These are phyloP conservation scores for Saccharum spontaneum DNA, from an alignment of 176 grass and related monocot genomes.

Conservation along the genomic window DNA sequence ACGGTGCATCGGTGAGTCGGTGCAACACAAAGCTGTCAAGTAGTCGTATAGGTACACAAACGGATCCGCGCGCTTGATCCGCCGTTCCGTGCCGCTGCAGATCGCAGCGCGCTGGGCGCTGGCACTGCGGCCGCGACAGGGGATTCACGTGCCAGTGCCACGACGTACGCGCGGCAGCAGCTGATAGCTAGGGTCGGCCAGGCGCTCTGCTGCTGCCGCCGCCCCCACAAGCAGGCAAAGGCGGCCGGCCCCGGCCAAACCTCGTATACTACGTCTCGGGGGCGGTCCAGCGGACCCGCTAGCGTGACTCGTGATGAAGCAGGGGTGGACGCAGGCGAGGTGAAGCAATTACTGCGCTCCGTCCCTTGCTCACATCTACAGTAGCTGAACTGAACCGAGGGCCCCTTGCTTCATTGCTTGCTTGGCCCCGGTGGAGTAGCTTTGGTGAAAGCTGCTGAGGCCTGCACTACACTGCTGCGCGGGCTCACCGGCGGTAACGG, in stretches of 20 bases:
- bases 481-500: no score
- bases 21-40: background rate
- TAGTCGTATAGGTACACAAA: background rate
- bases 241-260: constrained; percentile 10
- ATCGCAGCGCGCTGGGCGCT: background rate
- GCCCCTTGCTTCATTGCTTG: no score
- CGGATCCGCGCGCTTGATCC: background rate
- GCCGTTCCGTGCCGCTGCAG: background rate
- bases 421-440: background rate
- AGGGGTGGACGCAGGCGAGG: no score
- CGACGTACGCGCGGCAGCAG: background rate
- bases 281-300: no score
- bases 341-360: no score
- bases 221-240: background rate
- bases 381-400: no score
- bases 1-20: background rate
- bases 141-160: constrained; percentile 3
- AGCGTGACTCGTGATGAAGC: no score
- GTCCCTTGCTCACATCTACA: no score
- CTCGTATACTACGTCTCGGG: background rate
- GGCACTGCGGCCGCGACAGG: background rate
- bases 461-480: no score
- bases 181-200: background rate
- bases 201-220: background rate
- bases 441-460: background rate